Evolutionary conservation across 768 basidiomycete genomes (phyloP).

Genomic region (Lactarius indigo): DNA sequence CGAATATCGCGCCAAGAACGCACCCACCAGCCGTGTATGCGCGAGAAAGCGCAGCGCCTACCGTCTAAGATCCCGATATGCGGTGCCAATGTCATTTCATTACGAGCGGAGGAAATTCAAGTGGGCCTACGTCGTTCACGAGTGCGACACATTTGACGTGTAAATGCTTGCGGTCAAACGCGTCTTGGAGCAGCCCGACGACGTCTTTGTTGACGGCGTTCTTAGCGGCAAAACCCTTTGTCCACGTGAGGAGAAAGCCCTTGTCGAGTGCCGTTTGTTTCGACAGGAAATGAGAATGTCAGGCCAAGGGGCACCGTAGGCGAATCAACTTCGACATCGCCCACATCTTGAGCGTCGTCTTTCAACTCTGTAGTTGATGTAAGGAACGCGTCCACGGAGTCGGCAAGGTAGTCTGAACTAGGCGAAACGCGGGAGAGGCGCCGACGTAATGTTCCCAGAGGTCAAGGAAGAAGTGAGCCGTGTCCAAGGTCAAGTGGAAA

Average conservation of each 20-base stretch:
- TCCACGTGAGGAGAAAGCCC: conserved; percentile 92
- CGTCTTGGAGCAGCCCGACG: conserved; percentile 85
- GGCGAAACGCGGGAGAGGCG: background rate
- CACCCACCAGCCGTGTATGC: conserved; percentile 94
- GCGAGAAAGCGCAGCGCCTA: conserved; percentile 88
- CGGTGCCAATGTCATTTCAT: background rate
- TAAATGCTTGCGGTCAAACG: conserved; percentile 88
- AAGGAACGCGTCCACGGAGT: conserved; percentile 93
- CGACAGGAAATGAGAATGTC: conserved; percentile 97
- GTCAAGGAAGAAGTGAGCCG: background rate
- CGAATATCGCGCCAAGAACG: conserved; percentile 88
- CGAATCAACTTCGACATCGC: conserved; percentile 38
- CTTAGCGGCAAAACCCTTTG: conserved; percentile 91
- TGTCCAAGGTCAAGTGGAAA: background rate
- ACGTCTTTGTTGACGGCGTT: conserved; percentile 89
- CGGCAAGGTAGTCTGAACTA: conserved; percentile 87
- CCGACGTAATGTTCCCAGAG: background rate
- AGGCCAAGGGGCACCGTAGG: conserved; percentile 67
- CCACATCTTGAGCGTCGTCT: background rate
- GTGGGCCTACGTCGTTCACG: conserved; percentile 79
- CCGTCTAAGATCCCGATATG: conserved; percentile 56
- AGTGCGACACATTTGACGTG: conserved; percentile 89
- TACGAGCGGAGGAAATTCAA: background rate
- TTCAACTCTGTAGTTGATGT: conserved; percentile 44
- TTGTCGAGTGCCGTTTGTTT: conserved; percentile 88